Conservation (phyloP, 768 basidiomycete species). For the Hemileccinum impolitum region DNA sequence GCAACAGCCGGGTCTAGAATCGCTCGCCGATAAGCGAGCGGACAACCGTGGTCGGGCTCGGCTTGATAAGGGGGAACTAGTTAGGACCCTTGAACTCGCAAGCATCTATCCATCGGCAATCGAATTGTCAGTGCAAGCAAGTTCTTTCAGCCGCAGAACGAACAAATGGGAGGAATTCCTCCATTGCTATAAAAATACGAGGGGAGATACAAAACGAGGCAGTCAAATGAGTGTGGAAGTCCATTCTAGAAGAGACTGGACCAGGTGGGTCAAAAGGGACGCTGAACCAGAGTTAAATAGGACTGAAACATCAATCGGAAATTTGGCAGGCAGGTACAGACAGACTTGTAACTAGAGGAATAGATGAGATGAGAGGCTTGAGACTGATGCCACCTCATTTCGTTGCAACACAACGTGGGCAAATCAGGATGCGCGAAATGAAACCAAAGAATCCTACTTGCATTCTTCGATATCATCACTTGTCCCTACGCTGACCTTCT, state of each 20-base stretch:
- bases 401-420: neutral
- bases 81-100: too few species aligned
- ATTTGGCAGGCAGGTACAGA: neutral
- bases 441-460: conserved; percentile 12
- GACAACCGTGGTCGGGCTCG: too few species aligned
- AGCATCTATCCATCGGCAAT: too few species aligned
- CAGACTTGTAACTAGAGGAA: conserved; percentile 7
- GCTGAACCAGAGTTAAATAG: conserved; percentile 1
- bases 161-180: neutral
- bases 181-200: neutral
- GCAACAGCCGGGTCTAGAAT: too few species aligned
- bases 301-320: conserved; percentile 6
- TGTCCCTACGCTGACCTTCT: conserved; percentile 39
- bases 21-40: too few species aligned
- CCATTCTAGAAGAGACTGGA: neutral
- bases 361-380: neutral
- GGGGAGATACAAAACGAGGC: neutral
- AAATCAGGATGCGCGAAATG: neutral
- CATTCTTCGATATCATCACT: conserved; percentile 9
- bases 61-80: too few species aligned
- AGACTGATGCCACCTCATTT: neutral
- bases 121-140: too few species aligned
- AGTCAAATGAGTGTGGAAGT: neutral
- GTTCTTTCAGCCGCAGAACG: neutral
- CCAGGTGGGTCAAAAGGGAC: neutral